Conservation (phyloP, 2,329 filamentous ascomycete species). For the Penicillium freii region DNA sequence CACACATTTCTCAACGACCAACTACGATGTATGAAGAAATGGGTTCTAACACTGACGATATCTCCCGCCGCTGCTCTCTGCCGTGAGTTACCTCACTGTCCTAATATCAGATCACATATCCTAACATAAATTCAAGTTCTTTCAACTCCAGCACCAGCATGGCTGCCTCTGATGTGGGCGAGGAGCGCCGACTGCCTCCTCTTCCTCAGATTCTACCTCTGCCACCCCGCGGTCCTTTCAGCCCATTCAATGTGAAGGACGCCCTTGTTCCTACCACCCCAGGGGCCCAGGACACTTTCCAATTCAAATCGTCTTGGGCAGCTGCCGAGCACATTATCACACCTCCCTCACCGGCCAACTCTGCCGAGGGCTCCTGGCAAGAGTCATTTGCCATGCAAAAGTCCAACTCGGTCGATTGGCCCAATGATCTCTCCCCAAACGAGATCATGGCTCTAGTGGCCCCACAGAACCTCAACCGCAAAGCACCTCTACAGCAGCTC, state of each 20-base stretch:
- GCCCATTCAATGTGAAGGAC: constrained; percentile 33
- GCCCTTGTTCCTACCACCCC: constrained; percentile 34
- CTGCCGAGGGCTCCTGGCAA: constrained; percentile 38
- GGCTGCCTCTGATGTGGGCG: constrained; percentile 29
- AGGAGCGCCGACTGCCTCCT: constrained; percentile 39
- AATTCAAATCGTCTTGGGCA: constrained; percentile 35
- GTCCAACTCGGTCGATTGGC: constrained; percentile 30
- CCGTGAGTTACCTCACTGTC: constrained; percentile 30
- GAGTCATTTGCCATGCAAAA: constrained; percentile 34
- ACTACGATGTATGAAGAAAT: constrained; percentile 35
- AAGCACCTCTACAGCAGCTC: constrained; percentile 40
- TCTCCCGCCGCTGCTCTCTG: constrained; percentile 34
- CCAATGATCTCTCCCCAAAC: constrained; percentile 32
- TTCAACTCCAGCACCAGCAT: constrained; percentile 19
- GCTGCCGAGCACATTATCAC: constrained; percentile 30
- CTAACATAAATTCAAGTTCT: constrained; percentile 15
- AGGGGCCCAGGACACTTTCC: constrained; percentile 35
- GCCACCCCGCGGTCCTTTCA: constrained; percentile 39
- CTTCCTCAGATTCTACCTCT: constrained; percentile 39
- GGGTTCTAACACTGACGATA: constrained; percentile 28
- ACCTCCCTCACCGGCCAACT: constrained; percentile 41
- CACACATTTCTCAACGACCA: constrained; percentile 11
- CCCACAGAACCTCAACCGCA: constrained; percentile 39
- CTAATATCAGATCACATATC: not conserved
- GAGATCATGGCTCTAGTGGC: constrained; percentile 38